These are phyloP conservation scores for Daldinia grandis DNA, from an alignment of 495 filamentous ascomycete genomes.

Conservation along the genomic window DNA sequence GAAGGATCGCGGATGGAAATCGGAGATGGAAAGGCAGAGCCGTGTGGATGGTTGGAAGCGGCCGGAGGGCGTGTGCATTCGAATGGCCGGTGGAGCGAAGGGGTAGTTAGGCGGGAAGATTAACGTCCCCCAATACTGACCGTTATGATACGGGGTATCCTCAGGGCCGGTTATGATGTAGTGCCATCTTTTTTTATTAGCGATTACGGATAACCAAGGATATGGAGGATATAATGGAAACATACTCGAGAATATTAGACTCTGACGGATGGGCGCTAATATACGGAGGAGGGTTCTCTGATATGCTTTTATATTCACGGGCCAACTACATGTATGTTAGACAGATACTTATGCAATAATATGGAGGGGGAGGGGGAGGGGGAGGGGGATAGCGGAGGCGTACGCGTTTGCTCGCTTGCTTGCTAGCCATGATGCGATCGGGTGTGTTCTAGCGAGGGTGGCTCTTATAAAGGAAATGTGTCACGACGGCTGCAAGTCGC, in stretches of 20 bases:
- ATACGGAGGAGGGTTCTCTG: constrained; percentile 90
- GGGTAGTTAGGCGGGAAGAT: constrained; percentile 97
- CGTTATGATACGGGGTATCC: constrained; percentile 89
- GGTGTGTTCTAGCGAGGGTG: constrained; percentile 42
- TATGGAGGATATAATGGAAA: constrained; percentile 11
- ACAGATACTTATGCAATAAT: neutral
- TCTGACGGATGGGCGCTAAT: constrained; percentile 95
- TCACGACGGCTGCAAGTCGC: constrained; percentile 40
- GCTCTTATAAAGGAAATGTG: constrained; percentile 68
- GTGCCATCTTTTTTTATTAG: constrained; percentile 77
- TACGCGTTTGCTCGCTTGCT: constrained; percentile 85
- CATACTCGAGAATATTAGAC: constrained; percentile 89
- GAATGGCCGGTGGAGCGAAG: constrained; percentile 95
- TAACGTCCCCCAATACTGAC: constrained; percentile 98
- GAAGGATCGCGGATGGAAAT: constrained; percentile 97
- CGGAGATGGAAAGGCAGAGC: constrained; percentile 92
- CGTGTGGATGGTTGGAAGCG: constrained; percentile 93
- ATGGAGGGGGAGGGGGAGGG: constrained; percentile 10
- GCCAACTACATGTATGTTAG: constrained; percentile 68
- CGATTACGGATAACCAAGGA: neutral
- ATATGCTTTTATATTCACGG: constrained; percentile 91
- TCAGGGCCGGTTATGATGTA: constrained; percentile 98
- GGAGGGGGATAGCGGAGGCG: constrained; percentile 43
- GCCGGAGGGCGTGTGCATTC: constrained; percentile 97
- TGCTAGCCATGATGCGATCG: constrained; percentile 82